Percentiles rank a stretch among this genome's conserved stretches.
Conservation (phyloP, 176 grass and related monocot species). For the Guadua angustifolia region DNA sequence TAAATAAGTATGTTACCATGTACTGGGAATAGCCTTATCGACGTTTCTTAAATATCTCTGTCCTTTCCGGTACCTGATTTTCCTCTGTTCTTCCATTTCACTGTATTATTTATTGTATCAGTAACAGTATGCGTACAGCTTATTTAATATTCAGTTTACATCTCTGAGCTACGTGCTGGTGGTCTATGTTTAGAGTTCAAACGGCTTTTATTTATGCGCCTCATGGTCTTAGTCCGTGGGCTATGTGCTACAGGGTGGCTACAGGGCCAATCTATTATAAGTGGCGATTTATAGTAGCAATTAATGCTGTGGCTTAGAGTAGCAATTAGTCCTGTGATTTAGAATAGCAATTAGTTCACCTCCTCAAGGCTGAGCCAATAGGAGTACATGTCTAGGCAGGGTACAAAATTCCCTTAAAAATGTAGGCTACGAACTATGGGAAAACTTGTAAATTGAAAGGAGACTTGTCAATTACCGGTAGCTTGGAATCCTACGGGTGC, state of each 20-base stretch:
- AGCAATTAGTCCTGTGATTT: background rate
- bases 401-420: background rate
- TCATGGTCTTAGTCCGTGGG: background rate
- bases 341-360: constrained; percentile 1
- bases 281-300: constrained; percentile 13
- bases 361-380: constrained; percentile 3
- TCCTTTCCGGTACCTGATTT: constrained; percentile 46
- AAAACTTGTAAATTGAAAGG: constrained; percentile 11
- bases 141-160: constrained; percentile 1
- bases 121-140: background rate
- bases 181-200: background rate
- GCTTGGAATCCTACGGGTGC: background rate
- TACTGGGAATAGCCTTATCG: too few species aligned
- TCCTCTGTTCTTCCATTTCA: constrained; percentile 7
- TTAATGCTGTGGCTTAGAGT: background rate
- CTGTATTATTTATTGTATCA: constrained; percentile 4
- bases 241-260: constrained; percentile 23
- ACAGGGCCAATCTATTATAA: background rate
- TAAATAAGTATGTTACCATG: too few species aligned
- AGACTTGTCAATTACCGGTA: background rate
- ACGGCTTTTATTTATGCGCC: constrained; percentile 29
- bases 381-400: background rate
- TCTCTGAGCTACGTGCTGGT: background rate
- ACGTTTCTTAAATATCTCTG: constrained; percentile 27
- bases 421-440: background rate